Conservation (phyloP, 306 rosid genomes). For the Hippophae tibetana region DNA sequence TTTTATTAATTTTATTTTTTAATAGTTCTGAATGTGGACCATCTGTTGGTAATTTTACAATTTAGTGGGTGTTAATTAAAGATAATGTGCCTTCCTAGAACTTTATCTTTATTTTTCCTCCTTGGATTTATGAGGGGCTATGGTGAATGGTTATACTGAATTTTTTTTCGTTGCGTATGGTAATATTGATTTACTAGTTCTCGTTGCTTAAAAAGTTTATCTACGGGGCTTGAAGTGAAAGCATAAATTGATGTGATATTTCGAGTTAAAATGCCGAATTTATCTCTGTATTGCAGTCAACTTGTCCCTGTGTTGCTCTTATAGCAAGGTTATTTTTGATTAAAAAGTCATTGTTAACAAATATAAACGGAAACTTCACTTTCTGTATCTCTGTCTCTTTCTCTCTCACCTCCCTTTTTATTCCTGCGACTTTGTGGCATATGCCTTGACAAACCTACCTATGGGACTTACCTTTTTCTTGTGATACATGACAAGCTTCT, state of each 20-base stretch:
- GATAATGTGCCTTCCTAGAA: constrained; percentile 5
- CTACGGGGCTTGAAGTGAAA: constrained; percentile 10
- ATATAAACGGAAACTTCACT: not conserved
- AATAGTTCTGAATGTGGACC: not conserved
- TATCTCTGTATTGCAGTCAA: constrained; percentile 11
- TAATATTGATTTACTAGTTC: not conserved
- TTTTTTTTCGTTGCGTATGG: too few relatives aligned
- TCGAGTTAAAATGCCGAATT: constrained; percentile 17
- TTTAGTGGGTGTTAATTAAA: not conserved
- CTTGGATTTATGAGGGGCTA: not conserved
- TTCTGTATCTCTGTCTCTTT: not conserved
- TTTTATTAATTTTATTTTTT: too few relatives aligned
- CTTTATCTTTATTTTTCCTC: constrained; percentile 5
- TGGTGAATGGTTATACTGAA: too few relatives aligned
- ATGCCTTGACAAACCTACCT: too few relatives aligned
- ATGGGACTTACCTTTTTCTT: too few relatives aligned
- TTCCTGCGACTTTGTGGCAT: too few relatives aligned
- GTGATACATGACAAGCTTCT: too few relatives aligned
- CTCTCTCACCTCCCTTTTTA: not conserved
- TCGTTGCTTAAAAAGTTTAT: not conserved
- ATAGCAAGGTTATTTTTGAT: constrained; percentile 2
- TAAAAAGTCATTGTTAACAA: too few relatives aligned
- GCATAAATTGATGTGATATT: constrained; percentile 33
- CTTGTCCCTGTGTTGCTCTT: constrained; percentile 12
- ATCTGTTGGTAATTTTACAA: too few relatives aligned